Evolutionary conservation across 352 stramenopile species (phyloP), one percentile per base, ranked within the genome.

Genomic region (Halophytophthora batemanensis): DNA sequence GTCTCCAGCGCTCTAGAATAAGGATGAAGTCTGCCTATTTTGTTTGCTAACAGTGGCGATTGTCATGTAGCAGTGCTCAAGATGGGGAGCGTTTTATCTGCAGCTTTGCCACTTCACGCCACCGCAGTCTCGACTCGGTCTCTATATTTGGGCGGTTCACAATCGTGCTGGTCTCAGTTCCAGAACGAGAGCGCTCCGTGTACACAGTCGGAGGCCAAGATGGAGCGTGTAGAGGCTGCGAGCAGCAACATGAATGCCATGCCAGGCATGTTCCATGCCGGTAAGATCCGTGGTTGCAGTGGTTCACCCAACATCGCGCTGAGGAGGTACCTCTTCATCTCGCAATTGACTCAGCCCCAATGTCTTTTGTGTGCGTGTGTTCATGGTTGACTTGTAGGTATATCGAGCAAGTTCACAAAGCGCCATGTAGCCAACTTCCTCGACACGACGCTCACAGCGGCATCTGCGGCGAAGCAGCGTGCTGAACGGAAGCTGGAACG

Each of bases 381-480:
- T 28, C 34, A 41, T 18, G 33, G 15, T n/a, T n/a, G n/a, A 22
- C 35, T 49, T 62, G 23, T 34, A 93, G 82, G 78, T 5, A 82
- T 90, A 34, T 93, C 82, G 8, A 86, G 60, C 67, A 93, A 93
- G 55, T 93, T 93, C 52, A 88, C 82, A 2, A 87, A 85, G 62
- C 67, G 71, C 17, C 82, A 88, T 67, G 55, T 63, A 7, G 59
- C 50, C 22, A 88, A 89, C 45, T 91, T 89, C 41, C 67, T 82
- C 6, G 82, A 93, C 51, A 90, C 80, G 17, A 89, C 77, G 1
- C 64, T 93, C 28, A 70, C 74, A 5, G 82, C 74, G 6, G 80
- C 82, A 5, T 90, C 82, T 6, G 77, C 72, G 3, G 80, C 82
- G 1, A 88, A 87, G 48, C 48, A 69, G 13, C 74, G 82, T 23